Evolutionary conservation across 179 eudicot species (phyloP).

Genomic region (Corrigiola litoralis): DNA sequence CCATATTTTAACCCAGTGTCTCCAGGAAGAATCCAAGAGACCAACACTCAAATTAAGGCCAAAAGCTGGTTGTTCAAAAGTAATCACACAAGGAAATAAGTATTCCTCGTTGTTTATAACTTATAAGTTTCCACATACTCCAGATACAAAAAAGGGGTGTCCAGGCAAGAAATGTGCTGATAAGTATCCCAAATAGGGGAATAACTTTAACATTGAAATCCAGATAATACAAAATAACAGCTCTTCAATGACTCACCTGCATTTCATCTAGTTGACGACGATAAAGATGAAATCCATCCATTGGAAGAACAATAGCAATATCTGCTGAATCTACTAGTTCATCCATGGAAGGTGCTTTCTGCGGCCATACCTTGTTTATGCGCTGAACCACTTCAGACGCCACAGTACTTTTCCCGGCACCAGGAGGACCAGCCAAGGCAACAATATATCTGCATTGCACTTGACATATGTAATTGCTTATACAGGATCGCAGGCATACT

Average conservation of each 20-base stretch:
- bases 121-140: neutral
- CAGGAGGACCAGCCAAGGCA: constrained; percentile 97
- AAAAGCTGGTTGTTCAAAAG: neutral
- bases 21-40: neutral
- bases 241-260: constrained; percentile 49
- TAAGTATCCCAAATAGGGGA: neutral
- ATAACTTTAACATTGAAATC: neutral
- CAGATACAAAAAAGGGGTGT: neutral
- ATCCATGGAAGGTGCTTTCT: constrained; percentile 54
- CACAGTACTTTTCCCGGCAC: constrained; percentile 94
- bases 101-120: neutral
- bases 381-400: constrained; percentile 76
- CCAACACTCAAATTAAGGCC: neutral
- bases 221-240: neutral
- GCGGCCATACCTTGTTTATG: constrained; percentile 77
- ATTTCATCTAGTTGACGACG: constrained; percentile 85
- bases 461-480: constrained; percentile 8
- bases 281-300: constrained; percentile 99
- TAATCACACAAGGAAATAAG: neutral
- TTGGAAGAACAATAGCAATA: constrained; percentile 80
- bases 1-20: neutral
- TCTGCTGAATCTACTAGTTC: constrained; percentile 62
- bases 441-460: constrained; percentile 64
- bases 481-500: neutral
- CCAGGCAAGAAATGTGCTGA: too few species aligned